These are phyloP conservation scores for Amniculicola lignicola DNA, from an alignment of 495 filamentous ascomycete genomes.

Conservation along the genomic window DNA sequence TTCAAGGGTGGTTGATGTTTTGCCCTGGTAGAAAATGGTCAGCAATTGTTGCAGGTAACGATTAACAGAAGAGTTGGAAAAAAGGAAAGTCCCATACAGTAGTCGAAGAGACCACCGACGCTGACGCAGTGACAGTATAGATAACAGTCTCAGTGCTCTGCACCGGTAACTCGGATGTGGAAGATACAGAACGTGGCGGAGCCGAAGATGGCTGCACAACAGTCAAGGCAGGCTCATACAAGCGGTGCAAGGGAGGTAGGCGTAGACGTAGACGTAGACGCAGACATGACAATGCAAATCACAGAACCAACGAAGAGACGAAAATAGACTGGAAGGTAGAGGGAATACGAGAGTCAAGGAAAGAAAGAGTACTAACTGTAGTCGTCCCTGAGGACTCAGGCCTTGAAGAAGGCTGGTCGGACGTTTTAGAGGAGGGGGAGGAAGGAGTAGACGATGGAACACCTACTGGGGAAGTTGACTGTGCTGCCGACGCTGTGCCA, in stretches of 20 bases:
- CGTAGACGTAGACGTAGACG: background rate
- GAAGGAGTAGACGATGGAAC: slow-evolving; percentile 4
- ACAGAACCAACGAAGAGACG: slow-evolving; percentile 10
- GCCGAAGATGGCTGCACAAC: slow-evolving; percentile 24
- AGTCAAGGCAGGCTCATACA: slow-evolving; percentile 21
- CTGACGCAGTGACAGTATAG: slow-evolving; percentile 26
- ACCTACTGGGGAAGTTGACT: slow-evolving; percentile 23
- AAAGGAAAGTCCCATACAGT: too few relatives aligned
- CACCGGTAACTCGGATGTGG: background rate
- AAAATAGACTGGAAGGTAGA: background rate
- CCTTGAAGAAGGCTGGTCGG: background rate
- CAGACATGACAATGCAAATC: background rate
- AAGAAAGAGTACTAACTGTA: slow-evolving; percentile 8
- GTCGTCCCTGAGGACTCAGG: slow-evolving; percentile 3
- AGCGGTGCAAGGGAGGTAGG: background rate
- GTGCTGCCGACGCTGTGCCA: slow-evolving; percentile 45
- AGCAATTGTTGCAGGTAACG: too few relatives aligned
- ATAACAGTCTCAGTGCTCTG: slow-evolving; percentile 28
- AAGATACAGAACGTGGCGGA: slow-evolving; percentile 24
- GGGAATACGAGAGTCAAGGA: slow-evolving; percentile 1
- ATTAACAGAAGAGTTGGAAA: too few relatives aligned
- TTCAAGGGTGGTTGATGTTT: background rate
- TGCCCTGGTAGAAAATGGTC: too few relatives aligned
- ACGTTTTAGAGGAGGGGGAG: slow-evolving; percentile 1
- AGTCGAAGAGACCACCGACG: slow-evolving; percentile 16